Percentiles rank a stretch among this genome's conserved stretches.
These are phyloP conservation scores for Thelonectria blattea DNA, from an alignment of 2,329 filamentous ascomycete species.

Conservation along the genomic window DNA sequence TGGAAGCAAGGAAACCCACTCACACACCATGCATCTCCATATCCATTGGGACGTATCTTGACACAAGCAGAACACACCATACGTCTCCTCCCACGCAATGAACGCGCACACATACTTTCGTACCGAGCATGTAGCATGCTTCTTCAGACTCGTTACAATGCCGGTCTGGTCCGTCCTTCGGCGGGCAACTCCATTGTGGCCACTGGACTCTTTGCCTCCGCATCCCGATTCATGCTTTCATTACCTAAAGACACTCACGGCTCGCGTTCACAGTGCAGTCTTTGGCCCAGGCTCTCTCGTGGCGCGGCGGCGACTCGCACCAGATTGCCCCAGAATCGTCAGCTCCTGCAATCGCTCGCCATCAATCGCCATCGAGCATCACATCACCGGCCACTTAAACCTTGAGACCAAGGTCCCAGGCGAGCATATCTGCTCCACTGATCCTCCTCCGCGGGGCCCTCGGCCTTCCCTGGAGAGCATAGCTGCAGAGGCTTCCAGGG, in stretches of 20 bases:
- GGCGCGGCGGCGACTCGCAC: constrained; percentile 17
- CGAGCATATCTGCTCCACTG: constrained; percentile 28
- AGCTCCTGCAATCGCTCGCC: constrained; percentile 15
- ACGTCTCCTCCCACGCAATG: not conserved
- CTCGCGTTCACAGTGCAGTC: constrained; percentile 14
- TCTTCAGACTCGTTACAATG: not conserved
- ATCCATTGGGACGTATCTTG: constrained; percentile 1
- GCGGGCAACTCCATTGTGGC: constrained; percentile 10
- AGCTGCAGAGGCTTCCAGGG: constrained; percentile 23
- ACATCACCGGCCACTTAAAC: constrained; percentile 23
- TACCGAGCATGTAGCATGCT: not conserved
- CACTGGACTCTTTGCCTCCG: not conserved
- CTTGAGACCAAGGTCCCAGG: constrained; percentile 11
- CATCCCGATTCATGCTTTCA: constrained; percentile 11
- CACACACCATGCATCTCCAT: constrained; percentile 13
- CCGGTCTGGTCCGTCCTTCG: not conserved
- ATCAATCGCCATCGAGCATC: constrained; percentile 25
- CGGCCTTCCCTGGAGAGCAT: constrained; percentile 30
- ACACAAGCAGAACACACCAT: not conserved
- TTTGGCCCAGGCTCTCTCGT: constrained; percentile 21
- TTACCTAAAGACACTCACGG: not conserved
- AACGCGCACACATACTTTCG: not conserved
- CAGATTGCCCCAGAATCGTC: constrained; percentile 25
- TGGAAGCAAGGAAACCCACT: constrained; percentile 19
- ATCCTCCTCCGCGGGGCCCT: constrained; percentile 27